phyloP scores from a whole-genome alignment of 257 asterid species.

The Fraxinus quadrangulata region DNA sequence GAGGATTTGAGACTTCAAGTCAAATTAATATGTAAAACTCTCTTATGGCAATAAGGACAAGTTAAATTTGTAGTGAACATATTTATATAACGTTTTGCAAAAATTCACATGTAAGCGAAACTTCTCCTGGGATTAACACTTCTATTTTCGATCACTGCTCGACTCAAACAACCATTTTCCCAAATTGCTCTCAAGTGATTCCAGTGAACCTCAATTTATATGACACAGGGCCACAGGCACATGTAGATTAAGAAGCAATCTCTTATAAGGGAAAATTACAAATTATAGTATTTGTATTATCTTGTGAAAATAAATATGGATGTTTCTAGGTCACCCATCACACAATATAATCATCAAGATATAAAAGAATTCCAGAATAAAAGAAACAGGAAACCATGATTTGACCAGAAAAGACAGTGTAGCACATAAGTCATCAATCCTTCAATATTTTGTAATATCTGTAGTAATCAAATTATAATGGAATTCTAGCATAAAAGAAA shows the following conservation, averaged over 20 bases:
- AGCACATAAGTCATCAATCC: neutral
- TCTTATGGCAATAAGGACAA: neutral
- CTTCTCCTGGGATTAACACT: neutral
- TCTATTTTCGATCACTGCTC: neutral
- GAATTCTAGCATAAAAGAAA: neutral
- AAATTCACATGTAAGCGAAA: neutral
- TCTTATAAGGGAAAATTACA: neutral
- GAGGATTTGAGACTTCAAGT: neutral
- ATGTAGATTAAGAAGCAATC: neutral
- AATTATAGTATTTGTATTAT: neutral
- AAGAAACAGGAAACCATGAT: neutral
- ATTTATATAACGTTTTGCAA: neutral
- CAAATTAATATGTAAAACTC: neutral
- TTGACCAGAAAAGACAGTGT: constrained; percentile 1
- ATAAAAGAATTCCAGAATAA: neutral
- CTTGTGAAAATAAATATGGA: neutral
- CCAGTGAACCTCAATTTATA: neutral
- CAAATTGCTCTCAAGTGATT: neutral
- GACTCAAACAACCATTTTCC: neutral
- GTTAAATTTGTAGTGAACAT: neutral
- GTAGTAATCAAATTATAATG: neutral
- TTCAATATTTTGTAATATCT: neutral
- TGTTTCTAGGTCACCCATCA: neutral
- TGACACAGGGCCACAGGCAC: neutral
- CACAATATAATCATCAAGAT: neutral